Evolutionary conservation across 164 flowering plant species (phyloP), one percentile per base, ranked within the genome.

Genomic region (Magnolia kwangsiensis): DNA sequence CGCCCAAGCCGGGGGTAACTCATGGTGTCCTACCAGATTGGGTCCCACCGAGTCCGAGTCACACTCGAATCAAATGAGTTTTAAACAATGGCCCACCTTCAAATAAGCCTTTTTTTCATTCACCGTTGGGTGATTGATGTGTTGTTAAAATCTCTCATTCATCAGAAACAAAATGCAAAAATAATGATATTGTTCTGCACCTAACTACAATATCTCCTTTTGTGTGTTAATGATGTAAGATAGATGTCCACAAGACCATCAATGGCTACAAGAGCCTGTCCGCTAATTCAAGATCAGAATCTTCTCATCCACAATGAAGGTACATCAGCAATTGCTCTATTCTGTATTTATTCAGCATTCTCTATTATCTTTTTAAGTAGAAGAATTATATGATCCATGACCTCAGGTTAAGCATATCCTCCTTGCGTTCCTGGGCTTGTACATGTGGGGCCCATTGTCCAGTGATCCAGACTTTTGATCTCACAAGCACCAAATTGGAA

Each of bases 281-380:
- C 66, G 6, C n/a, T 82, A 74, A 72, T 78, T 75, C 85, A 75
- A 61, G 85, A 84, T 77, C 85, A 81, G 79, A 82, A 85, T 83
- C 69, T 81, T 5, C 75, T 69, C 59, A 63, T 70, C 20, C 84
- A 67, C 78, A 75, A 7, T 71, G 76, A 70, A 78, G 88, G 87
- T 86, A 83, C 5, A 31, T 29, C 16, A 11, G 71, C 71, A 37
- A 0, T 29, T 23, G 27, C 31, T 50, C 37, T 75, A 50, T 65
- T 72, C 14, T 45, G 24, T 4, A 13, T 61, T 27, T 21, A 65
- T 23, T 21, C 6, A 20, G 68, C 29, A 13, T 23, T 65, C 6
- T 65, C 13, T 20, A 14, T 20, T 23, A 29, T 65, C 16, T 20
- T 13, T n/a, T 65, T 7, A 23, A 8, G 68, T 4, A 21, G 29